These are phyloP conservation scores for Boletellus ananas DNA, from an alignment of 768 basidiomycete species.

Conservation along the genomic window DNA sequence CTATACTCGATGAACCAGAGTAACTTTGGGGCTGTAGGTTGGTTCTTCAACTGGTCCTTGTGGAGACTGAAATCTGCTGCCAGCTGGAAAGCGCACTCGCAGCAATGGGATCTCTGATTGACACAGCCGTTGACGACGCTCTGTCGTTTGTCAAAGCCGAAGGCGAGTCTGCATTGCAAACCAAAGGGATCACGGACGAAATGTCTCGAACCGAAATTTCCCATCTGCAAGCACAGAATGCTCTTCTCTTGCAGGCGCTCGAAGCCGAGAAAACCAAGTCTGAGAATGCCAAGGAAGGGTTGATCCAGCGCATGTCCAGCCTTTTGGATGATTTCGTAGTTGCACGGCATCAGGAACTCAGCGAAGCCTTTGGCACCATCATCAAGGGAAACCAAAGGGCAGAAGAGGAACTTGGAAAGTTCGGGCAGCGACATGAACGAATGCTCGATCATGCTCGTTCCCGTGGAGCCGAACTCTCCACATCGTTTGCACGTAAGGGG, in stretches of 20 bases:
- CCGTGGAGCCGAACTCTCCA: conserved; percentile 40
- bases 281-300: conserved; percentile 63
- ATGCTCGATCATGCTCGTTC: conserved; percentile 40
- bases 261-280: conserved; percentile 64
- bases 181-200: conserved; percentile 45
- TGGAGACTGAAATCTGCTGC: conserved; percentile 3
- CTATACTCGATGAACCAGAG: conserved; percentile 41
- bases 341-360: conserved; percentile 63
- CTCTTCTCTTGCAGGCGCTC: conserved; percentile 54
- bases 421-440: conserved; percentile 47
- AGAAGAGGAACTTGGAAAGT: conserved; percentile 46
- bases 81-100: conserved; percentile 58
- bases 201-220: conserved; percentile 51
- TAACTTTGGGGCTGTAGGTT: conserved; percentile 45
- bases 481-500: conserved; percentile 41
- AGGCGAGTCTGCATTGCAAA: conserved; percentile 45
- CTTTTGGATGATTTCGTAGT: conserved; percentile 69
- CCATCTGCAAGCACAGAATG: conserved; percentile 70
- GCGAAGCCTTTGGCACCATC: conserved; percentile 51
- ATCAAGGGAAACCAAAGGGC: conserved; percentile 54
- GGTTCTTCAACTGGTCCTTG: background rate
- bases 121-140: conserved; percentile 55
- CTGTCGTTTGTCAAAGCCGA: conserved; percentile 55
- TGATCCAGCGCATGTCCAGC: conserved; percentile 70
- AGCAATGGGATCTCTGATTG: conserved; percentile 55